A percentile compares a stretch with the other conserved stretches of the same genome.
Evolutionary conservation across 2,329 filamentous ascomycete genomes (phyloP).

Genomic region (Trichoderma simmonsii): DNA sequence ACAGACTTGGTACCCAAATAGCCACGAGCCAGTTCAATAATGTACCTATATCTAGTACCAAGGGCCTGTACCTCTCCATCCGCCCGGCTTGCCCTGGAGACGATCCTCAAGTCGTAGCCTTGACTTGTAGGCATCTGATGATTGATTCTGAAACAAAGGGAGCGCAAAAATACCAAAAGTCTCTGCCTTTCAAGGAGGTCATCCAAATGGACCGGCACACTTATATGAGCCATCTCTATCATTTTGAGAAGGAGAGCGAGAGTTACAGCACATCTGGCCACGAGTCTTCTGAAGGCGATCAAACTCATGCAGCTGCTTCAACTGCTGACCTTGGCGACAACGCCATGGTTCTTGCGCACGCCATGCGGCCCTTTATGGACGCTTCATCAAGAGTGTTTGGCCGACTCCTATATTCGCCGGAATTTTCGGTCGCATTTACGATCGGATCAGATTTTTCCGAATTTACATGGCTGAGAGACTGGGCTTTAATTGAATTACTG

Average conservation of each 20-base stretch:
- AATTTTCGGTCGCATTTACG: not conserved
- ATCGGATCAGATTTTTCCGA: not conserved
- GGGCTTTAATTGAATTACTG: not conserved
- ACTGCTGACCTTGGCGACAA: not conserved
- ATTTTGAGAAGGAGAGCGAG: not conserved
- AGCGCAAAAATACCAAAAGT: not conserved
- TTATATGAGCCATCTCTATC: not conserved
- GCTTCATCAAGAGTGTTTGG: not conserved
- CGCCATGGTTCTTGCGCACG: not conserved
- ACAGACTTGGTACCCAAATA: not conserved
- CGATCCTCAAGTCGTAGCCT: not conserved
- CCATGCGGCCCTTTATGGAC: not conserved
- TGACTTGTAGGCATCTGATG: not conserved
- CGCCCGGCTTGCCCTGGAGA: not conserved
- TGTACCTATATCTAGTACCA: not conserved
- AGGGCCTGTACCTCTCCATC: not conserved
- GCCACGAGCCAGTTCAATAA: not conserved
- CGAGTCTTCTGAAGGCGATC: too few relatives aligned
- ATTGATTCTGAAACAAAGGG: not conserved
- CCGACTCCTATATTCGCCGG: not conserved
- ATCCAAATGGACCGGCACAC: not conserved
- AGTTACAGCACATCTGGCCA: too few relatives aligned
- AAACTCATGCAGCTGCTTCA: not conserved
- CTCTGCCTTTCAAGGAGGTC: not conserved
- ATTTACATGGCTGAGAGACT: not conserved